These are phyloP conservation scores for Mikania micrantha DNA, from an alignment of 129 eudicot genomes.

Conservation along the genomic window DNA sequence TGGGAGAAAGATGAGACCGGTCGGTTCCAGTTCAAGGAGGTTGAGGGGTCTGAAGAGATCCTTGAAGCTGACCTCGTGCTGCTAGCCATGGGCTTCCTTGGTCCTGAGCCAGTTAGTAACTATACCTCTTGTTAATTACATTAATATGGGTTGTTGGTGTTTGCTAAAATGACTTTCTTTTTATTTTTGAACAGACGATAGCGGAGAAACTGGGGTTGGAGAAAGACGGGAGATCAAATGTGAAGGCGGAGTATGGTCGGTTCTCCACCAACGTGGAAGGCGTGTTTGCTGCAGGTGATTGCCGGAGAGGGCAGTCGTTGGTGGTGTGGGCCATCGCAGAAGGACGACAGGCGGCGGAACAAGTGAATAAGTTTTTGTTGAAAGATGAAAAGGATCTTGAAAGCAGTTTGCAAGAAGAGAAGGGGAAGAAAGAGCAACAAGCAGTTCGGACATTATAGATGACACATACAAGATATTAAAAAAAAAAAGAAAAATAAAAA, in stretches of 20 bases:
- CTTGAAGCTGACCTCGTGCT: slow-evolving; percentile 81
- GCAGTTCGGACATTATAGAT: slow-evolving; percentile 36
- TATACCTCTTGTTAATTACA: background rate
- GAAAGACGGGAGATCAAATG: slow-evolving; percentile 75
- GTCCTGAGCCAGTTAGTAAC: slow-evolving; percentile 87
- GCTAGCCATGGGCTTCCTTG: slow-evolving; percentile 98
- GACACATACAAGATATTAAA: background rate
- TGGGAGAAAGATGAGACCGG: slow-evolving; percentile 98
- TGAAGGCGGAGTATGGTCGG: slow-evolving; percentile 91
- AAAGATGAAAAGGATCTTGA: slow-evolving; percentile 25
- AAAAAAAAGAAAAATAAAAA: too few species aligned
- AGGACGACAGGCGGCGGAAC: slow-evolving; percentile 91
- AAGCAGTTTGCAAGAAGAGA: slow-evolving; percentile 22
- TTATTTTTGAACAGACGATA: slow-evolving; percentile 37
- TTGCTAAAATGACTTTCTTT: background rate
- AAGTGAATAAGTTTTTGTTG: slow-evolving; percentile 72
- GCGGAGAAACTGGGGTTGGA: slow-evolving; percentile 86
- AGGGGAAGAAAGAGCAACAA: slow-evolving; percentile 40
- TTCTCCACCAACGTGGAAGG: slow-evolving; percentile 78
- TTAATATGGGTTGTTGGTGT: background rate
- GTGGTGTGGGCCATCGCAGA: slow-evolving; percentile 99
- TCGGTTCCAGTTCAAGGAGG: slow-evolving; percentile 83
- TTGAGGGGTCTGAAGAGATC: slow-evolving; percentile 83
- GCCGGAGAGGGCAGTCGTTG: slow-evolving; percentile 93
- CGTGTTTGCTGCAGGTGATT: slow-evolving; percentile 95